These are phyloP conservation scores for Guadua angustifolia DNA, from an alignment of 176 grass and related monocot species.

Conservation along the genomic window DNA sequence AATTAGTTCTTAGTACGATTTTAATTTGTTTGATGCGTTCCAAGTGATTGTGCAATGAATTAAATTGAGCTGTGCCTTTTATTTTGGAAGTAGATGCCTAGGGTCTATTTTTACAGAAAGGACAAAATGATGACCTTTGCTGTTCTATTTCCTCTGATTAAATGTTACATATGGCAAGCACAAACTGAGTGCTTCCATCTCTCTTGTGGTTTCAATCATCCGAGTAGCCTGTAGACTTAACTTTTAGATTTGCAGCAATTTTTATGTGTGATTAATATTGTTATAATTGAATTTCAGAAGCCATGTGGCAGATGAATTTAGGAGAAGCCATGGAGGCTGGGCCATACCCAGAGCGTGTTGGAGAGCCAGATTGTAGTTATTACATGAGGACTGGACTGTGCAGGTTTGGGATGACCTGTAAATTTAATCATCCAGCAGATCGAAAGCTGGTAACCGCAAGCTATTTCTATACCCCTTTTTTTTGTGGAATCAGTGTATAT, in stretches of 20 bases:
- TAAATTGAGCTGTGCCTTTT: background rate
- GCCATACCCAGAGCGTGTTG: slow-evolving; percentile 74
- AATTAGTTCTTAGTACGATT: background rate
- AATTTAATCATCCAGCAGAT: slow-evolving; percentile 89
- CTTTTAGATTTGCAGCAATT: slow-evolving; percentile 2
- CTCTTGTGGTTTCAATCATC: background rate
- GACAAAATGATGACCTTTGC: background rate
- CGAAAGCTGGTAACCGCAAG: slow-evolving; percentile 59
- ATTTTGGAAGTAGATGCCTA: slow-evolving; percentile 16
- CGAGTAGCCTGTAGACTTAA: background rate
- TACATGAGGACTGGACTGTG: slow-evolving; percentile 88
- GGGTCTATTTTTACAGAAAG: background rate
- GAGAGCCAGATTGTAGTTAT: slow-evolving; percentile 84
- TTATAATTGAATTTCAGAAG: slow-evolving; percentile 60
- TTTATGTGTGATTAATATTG: slow-evolving; percentile 2
- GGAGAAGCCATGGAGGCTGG: slow-evolving; percentile 65
- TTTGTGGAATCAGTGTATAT: slow-evolving; percentile 11
- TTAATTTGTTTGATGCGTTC: background rate
- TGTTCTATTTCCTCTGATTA: background rate
- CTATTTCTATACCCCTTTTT: slow-evolving; percentile 13
- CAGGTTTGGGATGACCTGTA: slow-evolving; percentile 93
- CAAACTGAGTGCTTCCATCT: background rate
- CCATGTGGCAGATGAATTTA: slow-evolving; percentile 71
- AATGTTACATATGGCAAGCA: slow-evolving; percentile 9
- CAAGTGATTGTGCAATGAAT: background rate